These are phyloP conservation scores for Leptographium galeiforme DNA, from an alignment of 2,329 filamentous ascomycete genomes.

Conservation along the genomic window DNA sequence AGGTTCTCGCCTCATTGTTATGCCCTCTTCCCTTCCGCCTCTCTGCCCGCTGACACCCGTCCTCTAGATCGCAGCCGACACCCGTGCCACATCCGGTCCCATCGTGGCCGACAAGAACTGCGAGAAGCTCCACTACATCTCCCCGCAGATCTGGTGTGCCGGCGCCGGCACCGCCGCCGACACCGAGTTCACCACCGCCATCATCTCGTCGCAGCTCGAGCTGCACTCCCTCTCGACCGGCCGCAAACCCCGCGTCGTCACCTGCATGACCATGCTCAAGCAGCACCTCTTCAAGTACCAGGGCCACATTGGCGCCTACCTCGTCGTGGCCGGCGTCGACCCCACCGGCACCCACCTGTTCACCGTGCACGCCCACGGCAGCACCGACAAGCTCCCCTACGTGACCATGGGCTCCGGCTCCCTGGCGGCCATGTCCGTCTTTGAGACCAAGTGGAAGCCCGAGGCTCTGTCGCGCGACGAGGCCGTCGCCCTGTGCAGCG, in stretches of 20 bases:
- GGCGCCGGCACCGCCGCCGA: constrained; percentile 95
- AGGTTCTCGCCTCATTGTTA: constrained; percentile 22
- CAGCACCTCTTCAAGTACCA: constrained; percentile 99
- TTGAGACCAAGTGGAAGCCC: constrained; percentile 90
- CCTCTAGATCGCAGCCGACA: constrained; percentile 84
- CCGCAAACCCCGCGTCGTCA: constrained; percentile 92
- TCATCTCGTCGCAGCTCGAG: constrained; percentile 98
- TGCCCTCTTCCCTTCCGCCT: not conserved
- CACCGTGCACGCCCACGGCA: constrained; percentile 96
- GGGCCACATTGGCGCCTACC: constrained; percentile 93
- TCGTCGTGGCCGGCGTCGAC: constrained; percentile 92
- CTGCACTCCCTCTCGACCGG: constrained; percentile 92
- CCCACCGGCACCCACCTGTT: constrained; percentile 91
- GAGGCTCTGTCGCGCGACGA: constrained; percentile 57
- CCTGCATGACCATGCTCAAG: constrained; percentile 98
- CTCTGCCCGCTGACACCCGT: not conserved
- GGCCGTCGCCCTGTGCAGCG: constrained; percentile 67
- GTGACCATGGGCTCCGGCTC: constrained; percentile 98
- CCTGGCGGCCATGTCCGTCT: constrained; percentile 92
- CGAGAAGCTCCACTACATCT: constrained; percentile 98
- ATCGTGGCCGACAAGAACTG: constrained; percentile 99
- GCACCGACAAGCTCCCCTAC: constrained; percentile 96
- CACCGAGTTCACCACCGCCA: constrained; percentile 95
- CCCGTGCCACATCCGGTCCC: constrained; percentile 87
- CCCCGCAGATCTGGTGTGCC: constrained; percentile 97